Percentiles rank a stretch among this genome's conserved stretches.
These are phyloP conservation scores for Chalciporus sp. DNA, from an alignment of 1,284 basidiomycete genomes.

Conservation along the genomic window DNA sequence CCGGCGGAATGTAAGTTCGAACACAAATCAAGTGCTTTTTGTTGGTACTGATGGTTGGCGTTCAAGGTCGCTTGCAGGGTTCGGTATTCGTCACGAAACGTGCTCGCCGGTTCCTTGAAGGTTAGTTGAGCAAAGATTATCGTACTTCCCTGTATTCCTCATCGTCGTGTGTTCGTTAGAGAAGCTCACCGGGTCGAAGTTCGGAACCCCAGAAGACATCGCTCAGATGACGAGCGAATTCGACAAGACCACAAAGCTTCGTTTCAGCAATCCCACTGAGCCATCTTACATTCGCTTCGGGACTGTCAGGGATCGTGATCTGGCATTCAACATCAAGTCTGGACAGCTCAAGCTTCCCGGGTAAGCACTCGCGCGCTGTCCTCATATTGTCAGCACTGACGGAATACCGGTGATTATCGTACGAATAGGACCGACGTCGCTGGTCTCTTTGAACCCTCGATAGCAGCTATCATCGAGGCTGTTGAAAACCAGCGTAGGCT, in stretches of 20 bases:
- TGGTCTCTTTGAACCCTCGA: constrained; percentile 43
- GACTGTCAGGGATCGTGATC: constrained; percentile 39
- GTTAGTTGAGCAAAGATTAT: constrained; percentile 16
- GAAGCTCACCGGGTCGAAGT: constrained; percentile 38
- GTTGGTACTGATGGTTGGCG: constrained; percentile 5
- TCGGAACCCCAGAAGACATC: constrained; percentile 36
- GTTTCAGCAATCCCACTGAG: constrained; percentile 39
- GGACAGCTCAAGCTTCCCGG: constrained; percentile 43
- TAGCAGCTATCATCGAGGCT: constrained; percentile 35
- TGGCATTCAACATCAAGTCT: constrained; percentile 38
- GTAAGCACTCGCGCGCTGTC: constrained; percentile 23
- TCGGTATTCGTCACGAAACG: constrained; percentile 39
- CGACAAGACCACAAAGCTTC: constrained; percentile 44
- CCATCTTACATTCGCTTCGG: constrained; percentile 46
- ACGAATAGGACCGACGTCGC: constrained; percentile 34
- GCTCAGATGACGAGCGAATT: constrained; percentile 41
- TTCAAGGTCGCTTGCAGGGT: constrained; percentile 37
- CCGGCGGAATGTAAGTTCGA: constrained; percentile 34
- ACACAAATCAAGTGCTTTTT: neutral
- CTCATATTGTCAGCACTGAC: constrained; percentile 8
- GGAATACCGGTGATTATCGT: constrained; percentile 15
- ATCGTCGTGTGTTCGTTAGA: constrained; percentile 23
- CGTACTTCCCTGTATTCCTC: neutral
- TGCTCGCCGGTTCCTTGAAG: constrained; percentile 33
- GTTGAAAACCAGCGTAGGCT: constrained; percentile 34